These are phyloP conservation scores for Vanderwaltozyma polyspora DNA, from an alignment of 805 yeast genomes.

Conservation along the genomic window DNA sequence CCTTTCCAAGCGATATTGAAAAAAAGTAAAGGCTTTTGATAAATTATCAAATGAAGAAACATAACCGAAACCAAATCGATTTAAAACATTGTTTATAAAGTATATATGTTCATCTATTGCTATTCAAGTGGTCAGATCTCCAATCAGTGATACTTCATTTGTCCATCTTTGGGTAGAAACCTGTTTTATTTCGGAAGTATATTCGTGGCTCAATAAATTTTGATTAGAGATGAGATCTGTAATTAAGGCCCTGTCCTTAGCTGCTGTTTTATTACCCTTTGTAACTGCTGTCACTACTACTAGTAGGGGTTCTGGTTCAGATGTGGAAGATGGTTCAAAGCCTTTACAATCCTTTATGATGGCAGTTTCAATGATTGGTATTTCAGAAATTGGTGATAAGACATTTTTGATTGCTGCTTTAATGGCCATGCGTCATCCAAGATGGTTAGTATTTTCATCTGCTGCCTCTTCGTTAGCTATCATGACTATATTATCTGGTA, in stretches of 20 bases:
- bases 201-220: too few relatives aligned
- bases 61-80: too few relatives aligned
- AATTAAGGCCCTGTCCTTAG: not conserved
- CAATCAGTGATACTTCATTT: too few relatives aligned
- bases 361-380: constrained; percentile 82
- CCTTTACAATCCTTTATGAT: constrained; percentile 47
- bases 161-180: too few relatives aligned
- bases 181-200: too few relatives aligned
- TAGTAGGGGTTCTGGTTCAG: not conserved
- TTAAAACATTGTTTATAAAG: too few relatives aligned
- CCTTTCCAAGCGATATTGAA: too few relatives aligned
- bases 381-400: constrained; percentile 96
- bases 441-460: constrained; percentile 75
- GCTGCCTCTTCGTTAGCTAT: constrained; percentile 75
- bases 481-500: constrained; percentile 86
- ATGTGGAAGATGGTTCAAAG: not conserved
- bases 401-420: constrained; percentile 93
- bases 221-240: not conserved
- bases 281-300: not conserved
- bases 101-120: too few relatives aligned
- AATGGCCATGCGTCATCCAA: constrained; percentile 92
- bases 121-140: too few relatives aligned
- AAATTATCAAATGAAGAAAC: too few relatives aligned
- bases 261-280: not conserved
- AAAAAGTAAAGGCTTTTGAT: too few relatives aligned